Percentiles rank a stretch among this genome's conserved stretches.
These are phyloP conservation scores for Pseudoturritis turrita DNA, from an alignment of 345 rosid genomes.

Conservation along the genomic window DNA sequence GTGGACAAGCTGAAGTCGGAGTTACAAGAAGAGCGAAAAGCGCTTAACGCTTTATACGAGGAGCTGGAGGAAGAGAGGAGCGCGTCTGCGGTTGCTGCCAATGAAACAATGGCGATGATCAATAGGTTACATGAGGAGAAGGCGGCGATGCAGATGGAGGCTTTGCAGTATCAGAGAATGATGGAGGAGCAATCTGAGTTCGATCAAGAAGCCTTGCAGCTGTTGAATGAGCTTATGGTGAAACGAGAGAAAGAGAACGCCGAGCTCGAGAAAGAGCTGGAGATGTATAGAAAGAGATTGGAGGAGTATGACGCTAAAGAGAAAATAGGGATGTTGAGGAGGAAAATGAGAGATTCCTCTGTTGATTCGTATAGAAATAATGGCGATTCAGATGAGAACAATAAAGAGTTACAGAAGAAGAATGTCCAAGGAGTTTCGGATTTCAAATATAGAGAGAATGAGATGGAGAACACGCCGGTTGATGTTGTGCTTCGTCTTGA, in stretches of 20 bases:
- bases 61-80: conserved; percentile 97
- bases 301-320: conserved; percentile 72
- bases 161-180: conserved; percentile 95
- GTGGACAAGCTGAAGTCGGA: conserved; percentile 62
- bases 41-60: conserved; percentile 55
- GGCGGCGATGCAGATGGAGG: conserved; percentile 99
- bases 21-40: conserved; percentile 61
- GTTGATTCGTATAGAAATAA: conserved; percentile 49
- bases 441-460: conserved; percentile 15
- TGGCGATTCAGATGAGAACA: conserved; percentile 49
- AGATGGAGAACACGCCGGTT: conserved; percentile 52
- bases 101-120: conserved; percentile 99
- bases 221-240: conserved; percentile 74
- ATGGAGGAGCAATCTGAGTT: conserved; percentile 98
- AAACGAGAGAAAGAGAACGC: conserved; percentile 81
- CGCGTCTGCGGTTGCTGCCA: conserved; percentile 87
- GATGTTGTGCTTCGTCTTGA: conserved; percentile 73
- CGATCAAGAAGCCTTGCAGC: conserved; percentile 95
- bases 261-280: conserved; percentile 76
- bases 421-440: conserved; percentile 24
- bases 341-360: conserved; percentile 55
- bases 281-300: conserved; percentile 51
- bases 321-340: conserved; percentile 43
- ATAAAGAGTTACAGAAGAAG: conserved; percentile 44
- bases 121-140: conserved; percentile 97